Percentiles rank a stretch among this genome's conserved stretches.
Conservation (phyloP, 495 filamentous ascomycete genomes). For the Hypoxylon fuscum region DNA sequence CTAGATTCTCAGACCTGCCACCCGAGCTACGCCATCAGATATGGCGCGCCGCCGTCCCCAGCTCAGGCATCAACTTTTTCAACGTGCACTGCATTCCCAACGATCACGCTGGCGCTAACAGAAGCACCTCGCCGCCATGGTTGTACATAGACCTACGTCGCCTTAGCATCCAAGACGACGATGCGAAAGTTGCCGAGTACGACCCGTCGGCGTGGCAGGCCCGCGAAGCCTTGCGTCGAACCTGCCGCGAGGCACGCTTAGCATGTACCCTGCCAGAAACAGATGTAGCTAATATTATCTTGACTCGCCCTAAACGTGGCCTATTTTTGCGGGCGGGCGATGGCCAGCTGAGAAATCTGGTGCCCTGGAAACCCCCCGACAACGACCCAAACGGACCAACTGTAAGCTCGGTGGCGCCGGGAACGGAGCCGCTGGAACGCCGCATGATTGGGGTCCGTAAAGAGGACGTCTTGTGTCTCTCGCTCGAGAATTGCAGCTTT, state of each 20-base stretch:
- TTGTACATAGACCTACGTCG: constrained; percentile 41
- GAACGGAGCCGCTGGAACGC: constrained; percentile 20
- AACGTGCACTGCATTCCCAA: constrained; percentile 44
- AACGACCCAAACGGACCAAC: background rate
- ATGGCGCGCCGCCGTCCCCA: constrained; percentile 36
- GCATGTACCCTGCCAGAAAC: constrained; percentile 13
- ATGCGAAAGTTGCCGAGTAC: constrained; percentile 29
- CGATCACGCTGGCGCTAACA: constrained; percentile 31
- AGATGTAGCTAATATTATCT: constrained; percentile 22
- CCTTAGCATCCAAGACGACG: constrained; percentile 31
- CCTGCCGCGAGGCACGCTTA: constrained; percentile 37
- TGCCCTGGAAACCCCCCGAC: background rate
- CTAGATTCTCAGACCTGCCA: constrained; percentile 39
- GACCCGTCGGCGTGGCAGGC: constrained; percentile 42
- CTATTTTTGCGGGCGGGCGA: constrained; percentile 40
- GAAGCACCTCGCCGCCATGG: constrained; percentile 40
- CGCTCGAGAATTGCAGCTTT: constrained; percentile 45
- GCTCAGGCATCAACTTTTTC: constrained; percentile 44
- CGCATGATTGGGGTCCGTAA: constrained; percentile 23
- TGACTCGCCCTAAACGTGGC: constrained; percentile 37
- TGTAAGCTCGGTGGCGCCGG: too few species aligned
- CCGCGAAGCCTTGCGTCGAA: constrained; percentile 17
- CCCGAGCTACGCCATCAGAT: constrained; percentile 48
- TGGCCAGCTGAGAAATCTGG: constrained; percentile 15
- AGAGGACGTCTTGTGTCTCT: constrained; percentile 37